These are phyloP conservation scores for Penicillium waksmanii DNA, from an alignment of 495 filamentous ascomycete genomes.

Conservation along the genomic window DNA sequence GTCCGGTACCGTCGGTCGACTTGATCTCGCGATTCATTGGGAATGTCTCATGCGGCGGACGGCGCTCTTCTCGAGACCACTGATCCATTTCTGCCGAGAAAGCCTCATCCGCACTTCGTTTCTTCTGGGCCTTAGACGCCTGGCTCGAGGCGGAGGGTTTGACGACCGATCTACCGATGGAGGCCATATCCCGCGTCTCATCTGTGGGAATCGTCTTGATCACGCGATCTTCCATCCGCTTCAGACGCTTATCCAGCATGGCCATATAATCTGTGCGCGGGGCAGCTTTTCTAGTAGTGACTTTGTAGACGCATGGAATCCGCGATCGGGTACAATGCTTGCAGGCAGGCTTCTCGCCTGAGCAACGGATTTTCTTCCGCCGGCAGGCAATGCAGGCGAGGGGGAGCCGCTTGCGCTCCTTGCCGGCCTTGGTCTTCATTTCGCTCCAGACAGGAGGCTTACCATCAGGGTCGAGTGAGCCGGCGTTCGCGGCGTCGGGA, in stretches of 20 bases:
- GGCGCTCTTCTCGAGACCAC: conserved; percentile 69
- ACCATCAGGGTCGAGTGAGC: conserved; percentile 36
- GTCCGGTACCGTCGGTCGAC: conserved; percentile 65
- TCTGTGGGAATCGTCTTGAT: conserved; percentile 94
- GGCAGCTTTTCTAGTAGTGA: conserved; percentile 92
- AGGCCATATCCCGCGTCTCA: conserved; percentile 61
- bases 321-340: conserved; percentile 93
- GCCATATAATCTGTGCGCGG: conserved; percentile 99
- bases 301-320: conserved; percentile 98
- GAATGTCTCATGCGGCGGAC: conserved; percentile 52
- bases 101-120: conserved; percentile 84
- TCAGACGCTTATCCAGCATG: conserved; percentile 92
- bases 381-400: conserved; percentile 95
- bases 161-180: conserved; percentile 74
- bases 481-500: conserved; percentile 54
- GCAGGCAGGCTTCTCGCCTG: conserved; percentile 95
- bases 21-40: conserved; percentile 63
- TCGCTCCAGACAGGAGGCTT: conserved; percentile 89
- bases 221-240: conserved; percentile 96
- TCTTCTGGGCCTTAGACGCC: conserved; percentile 67
- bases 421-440: conserved; percentile 96
- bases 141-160: conserved; percentile 73
- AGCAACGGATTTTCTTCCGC: conserved; percentile 97
- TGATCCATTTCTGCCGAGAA: conserved; percentile 81
- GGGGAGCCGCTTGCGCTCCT: conserved; percentile 91